Evolutionary conservation across 225 moss, liverwort and hornwort genomes (phyloP), one percentile per base, ranked within the genome.

Genomic region (Pleurozium schreberi): DNA sequence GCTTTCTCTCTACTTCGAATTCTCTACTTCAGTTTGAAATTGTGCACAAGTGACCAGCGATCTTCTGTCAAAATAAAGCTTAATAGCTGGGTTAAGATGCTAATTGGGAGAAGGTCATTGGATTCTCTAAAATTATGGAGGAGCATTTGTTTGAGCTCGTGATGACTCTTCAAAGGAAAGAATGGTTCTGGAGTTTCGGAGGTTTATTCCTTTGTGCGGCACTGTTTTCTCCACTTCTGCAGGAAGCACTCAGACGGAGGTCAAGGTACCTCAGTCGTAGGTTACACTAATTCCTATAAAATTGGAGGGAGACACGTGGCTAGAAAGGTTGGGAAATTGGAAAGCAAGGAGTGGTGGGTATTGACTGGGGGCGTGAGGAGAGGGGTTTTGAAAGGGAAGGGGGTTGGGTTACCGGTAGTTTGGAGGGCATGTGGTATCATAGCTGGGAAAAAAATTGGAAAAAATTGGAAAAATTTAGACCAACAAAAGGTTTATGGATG

Each of bases 401-500:
- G n/a, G n/a, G 25, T 4, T 4, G 69, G 69, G 69, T 23, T 68
- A 45, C 45, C 17, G 28, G 15, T 70, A 10, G 18, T 47, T 47
- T 18, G 74, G 31, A 49, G 75, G 75, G 7, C 12, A 2, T 18
- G 19, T 33, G 34, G 75, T 33, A n/a, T n/a, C n/a, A n/a, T n/a
- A 33, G 21, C 3, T 50, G 76, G 9, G 1, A 13, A 52, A 50
- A 22, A 68, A 18, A 30, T n/a, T n/a, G n/a, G n/a, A n/a, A n/a
- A n/a, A n/a, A 18, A 18, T 65, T 1, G 21, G 38, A n/a, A n/a
- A 49, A 20, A 7, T 13, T 34, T 20, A 23, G 14, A 23, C 9
- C 36, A 53, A 4, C 0, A 0, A 23, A 36, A 53, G 23, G 14
- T 3, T 77, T 36, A 4, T 53, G 3, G 6, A 50, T 50, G 33